Conservation (phyloP, 352 stramenopile species). For the Pythium plurisporium region DNA sequence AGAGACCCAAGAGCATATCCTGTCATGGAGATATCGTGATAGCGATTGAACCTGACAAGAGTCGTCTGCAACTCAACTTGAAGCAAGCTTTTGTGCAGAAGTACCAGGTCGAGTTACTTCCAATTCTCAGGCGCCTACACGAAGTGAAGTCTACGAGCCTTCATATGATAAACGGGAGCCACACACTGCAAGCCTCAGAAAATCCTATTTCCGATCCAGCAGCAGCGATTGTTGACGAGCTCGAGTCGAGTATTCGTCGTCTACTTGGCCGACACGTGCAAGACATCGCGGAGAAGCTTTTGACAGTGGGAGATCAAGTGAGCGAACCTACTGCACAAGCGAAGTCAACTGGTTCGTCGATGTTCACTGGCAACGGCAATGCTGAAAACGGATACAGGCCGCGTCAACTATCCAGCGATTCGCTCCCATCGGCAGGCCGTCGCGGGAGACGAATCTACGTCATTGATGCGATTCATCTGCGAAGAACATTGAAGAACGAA, state of each 20-base stretch:
- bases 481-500: constrained; percentile 47
- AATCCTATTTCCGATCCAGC: constrained; percentile 20
- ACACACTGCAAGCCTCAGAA: background rate
- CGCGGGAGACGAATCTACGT: constrained; percentile 38
- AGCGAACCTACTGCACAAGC: no score
- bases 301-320: constrained; percentile 64
- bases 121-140: constrained; percentile 49
- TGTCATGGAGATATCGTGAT: constrained; percentile 62
- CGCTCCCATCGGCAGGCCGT: constrained; percentile 2
- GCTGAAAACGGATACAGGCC: background rate
- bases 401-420: constrained; percentile 35
- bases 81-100: constrained; percentile 69
- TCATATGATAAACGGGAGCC: constrained; percentile 5
- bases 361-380: no score
- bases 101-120: constrained; percentile 59
- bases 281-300: constrained; percentile 44
- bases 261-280: constrained; percentile 53
- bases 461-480: constrained; percentile 59
- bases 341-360: no score
- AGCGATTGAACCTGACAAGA: constrained; percentile 43
- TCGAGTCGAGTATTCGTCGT: constrained; percentile 49
- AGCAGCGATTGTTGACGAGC: constrained; percentile 31
- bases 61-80: constrained; percentile 48
- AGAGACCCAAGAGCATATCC: constrained; percentile 17
- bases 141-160: constrained; percentile 53